Evolutionary conservation across 441 rosid species (phyloP), one percentile per base, ranked within the genome.

Genomic region (Sinapis alba): DNA sequence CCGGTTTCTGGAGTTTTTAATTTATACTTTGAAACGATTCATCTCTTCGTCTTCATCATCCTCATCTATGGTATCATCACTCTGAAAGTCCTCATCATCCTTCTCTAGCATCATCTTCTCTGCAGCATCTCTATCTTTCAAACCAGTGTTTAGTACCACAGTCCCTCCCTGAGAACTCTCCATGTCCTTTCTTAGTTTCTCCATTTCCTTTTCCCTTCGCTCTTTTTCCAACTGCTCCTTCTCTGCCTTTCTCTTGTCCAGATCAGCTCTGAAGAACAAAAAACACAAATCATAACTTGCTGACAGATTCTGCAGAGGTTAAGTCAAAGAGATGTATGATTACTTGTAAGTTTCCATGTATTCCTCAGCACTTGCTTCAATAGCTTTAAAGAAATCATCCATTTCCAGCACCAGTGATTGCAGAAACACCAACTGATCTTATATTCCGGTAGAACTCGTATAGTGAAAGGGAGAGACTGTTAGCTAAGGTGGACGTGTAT

Each of bases 261-360:
- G 94, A 65, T 95, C 98, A 82, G 93, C 90, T 87, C 99, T 92
- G 74, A 32, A 75, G 6, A 43, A 32, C 53, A 38, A 11, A 43
- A 62, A 16, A 43, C 62, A 62, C 30, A 21, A 4, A 61, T 12
- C 19, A 9, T 51, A 65, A 47, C 36, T 34, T 71, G 63, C 12
- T 21, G 36, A 45, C 19, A 7, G 16, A 1, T 16, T 36, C 18
- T 53, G 54, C 28, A 57, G 38, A 72, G n/a, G 57, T n/a, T n/a
- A 2, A 16, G 68, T 64, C 20, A 13, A 43, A 16, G 65, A 62
- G 30, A 72, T 57, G 64, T 13, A 72, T 68, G 65, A 18, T 28
- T 93, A 93, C 98, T 89, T 95, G 78, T 95, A 96, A 28, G 82
- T 89, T 73, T 83, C 93, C 97, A 96, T 91, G 76, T 89, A 93